Base-by-base conservation (phyloP, 2,329 filamentous ascomycete species). In the Plectosphaerella cucumerina region DNA sequence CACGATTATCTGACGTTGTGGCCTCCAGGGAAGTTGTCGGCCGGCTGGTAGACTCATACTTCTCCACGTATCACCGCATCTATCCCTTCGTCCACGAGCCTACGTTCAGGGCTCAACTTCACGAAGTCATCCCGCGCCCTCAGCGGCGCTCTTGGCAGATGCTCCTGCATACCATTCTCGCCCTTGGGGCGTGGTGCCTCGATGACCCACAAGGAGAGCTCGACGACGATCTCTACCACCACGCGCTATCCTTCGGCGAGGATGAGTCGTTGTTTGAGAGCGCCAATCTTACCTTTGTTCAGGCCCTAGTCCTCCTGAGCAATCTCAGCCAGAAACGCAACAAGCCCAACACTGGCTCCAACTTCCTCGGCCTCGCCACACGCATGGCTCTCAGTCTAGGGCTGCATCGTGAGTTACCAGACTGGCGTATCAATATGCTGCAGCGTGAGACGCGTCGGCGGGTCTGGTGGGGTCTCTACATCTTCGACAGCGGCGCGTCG, bases 241-340 rank as follows among this genome's bases (percentile, higher is more conserved):
- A 58, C 20, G 62, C 63, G 4, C 41, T 62, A 9, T 60, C 60
- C 4, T 59, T 64, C 21, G 57, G 59, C 15, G 58, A 63, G 26
- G 60, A 63, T 22, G 59, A 61, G 31, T 63, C 58, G 2, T 45
- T 68, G 21, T 63, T 68, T 37, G 65, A 68, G 50, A 60, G 60
- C 42, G 66, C 61, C 5, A 68, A 67, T 44, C 49, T 67, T 5
- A 61, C 63, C 1, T 58, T 65, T 20, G 62, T 66, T 0, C 65
- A 67, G 44, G 61, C 64, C 3, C 50, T 67, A 15, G 49, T 62
- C 5, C 54, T 67, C 6, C 47, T 66, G 11, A 62, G 60, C 39
- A 75, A 76, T 35, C 72, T 75, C 52, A 64, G 73, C 10, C 74
- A 77, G 52, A 76, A 75, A 53, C 66, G 70, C 21, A 72, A 76